Evolutionary conservation across 2,329 filamentous ascomycete genomes (phyloP).

Genomic region (Elsinoe perseae): DNA sequence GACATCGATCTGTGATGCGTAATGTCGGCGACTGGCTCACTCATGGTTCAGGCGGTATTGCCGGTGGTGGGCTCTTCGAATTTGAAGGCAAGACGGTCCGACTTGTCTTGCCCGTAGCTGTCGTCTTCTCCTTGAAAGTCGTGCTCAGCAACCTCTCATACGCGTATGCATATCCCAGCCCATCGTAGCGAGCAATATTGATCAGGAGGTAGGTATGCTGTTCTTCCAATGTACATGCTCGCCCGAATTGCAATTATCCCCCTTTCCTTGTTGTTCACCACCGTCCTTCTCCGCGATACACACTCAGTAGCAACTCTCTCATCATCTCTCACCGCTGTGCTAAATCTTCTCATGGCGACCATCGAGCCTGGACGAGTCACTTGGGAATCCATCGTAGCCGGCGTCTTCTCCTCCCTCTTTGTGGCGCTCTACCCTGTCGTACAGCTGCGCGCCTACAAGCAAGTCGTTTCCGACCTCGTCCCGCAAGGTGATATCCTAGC

Average conservation of each 20-base stretch:
- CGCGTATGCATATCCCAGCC: constrained; percentile 33
- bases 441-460: constrained; percentile 43
- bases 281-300: constrained; percentile 39
- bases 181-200: not conserved
- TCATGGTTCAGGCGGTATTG: constrained; percentile 41
- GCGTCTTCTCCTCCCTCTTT: constrained; percentile 46
- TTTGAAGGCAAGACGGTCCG: constrained; percentile 43
- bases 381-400: constrained; percentile 46
- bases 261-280: constrained; percentile 42
- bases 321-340: constrained; percentile 42
- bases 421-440: constrained; percentile 46
- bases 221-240: constrained; percentile 46
- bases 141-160: constrained; percentile 49
- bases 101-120: constrained; percentile 42
- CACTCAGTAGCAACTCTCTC: constrained; percentile 44
- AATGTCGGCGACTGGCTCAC: constrained; percentile 31
- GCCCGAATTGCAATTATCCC: constrained; percentile 46
- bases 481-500: constrained; percentile 40
- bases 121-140: constrained; percentile 45
- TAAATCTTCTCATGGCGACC: constrained; percentile 45
- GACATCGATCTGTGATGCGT: constrained; percentile 19
- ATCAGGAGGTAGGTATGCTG: constrained; percentile 36
- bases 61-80: constrained; percentile 48
- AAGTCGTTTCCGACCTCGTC: constrained; percentile 38
- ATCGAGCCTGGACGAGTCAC: constrained; percentile 42